Evolutionary conservation across 805 yeast species (phyloP), one percentile per base, ranked within the genome.

Genomic region (Sporopachydermia lactativora): DNA sequence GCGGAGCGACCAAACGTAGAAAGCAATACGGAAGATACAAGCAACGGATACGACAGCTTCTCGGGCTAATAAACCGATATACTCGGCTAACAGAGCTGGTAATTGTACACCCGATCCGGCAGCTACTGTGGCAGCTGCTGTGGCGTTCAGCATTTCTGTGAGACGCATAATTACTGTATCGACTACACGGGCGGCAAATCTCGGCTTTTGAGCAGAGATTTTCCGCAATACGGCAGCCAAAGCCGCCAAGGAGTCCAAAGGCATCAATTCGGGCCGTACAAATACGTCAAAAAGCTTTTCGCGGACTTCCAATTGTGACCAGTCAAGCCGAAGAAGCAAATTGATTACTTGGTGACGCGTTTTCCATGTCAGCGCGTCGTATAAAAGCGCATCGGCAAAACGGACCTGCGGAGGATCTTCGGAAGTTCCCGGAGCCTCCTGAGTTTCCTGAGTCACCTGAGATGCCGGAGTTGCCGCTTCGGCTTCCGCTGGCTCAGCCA

Each of bases 341-440:
- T 24, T n/a, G n/a, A 24, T 8, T 24, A n/a, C 31, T n/a, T n/a
- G 31, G 8, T 8, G 8, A 8, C 31, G 8, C 13, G 8, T 24
- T n/a, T 24, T 24, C 31, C 31, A 24, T 8, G 8, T 24, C n/a
- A 24, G 13, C 8, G 31, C n/a, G n/a, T 24, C n/a, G 31, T 24
- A 24, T 8, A 24, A 24, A n/a, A 24, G 31, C 31, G 8, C 31
- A 24, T 24, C 31, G n/a, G n/a, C n/a, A n/a, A 24, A 24, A 8
- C 8, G 31, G 31, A 24, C n/a, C n/a, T 24, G 13, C 31, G n/a
- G 31, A 60, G 6, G 73, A 57, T 4, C 70, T 53, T 17, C 81
- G 55, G 42, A 80, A 58, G n/a, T n/a, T n/a, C n/a, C n/a, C n/a
- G n/a, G n/a, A n/a, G n/a, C n/a, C n/a, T n/a, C n/a, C n/a, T n/a